phyloP scores from a whole-genome alignment of 192 early-diverging fungal genomes.

The Geosiphon pyriformis region DNA sequence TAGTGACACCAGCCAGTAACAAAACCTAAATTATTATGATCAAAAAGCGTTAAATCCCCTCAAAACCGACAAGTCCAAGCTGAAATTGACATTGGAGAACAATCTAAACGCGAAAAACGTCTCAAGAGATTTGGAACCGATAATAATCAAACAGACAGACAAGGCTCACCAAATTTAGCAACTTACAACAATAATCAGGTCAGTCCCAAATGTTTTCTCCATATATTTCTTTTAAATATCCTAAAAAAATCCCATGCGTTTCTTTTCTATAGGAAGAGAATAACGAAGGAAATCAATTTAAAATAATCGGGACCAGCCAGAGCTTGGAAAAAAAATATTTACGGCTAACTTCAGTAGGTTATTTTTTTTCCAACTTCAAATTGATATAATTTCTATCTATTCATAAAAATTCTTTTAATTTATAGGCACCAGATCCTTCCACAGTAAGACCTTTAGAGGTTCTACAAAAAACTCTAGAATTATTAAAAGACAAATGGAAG shows the following conservation, averaged over 20 bases:
- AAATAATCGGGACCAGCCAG: conserved; percentile 81
- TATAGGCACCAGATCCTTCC: conserved; percentile 81
- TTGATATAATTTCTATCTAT: neutral
- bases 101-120: conserved; percentile 36
- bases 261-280: conserved; percentile 32
- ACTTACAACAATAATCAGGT: neutral
- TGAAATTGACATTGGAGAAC: conserved; percentile 24
- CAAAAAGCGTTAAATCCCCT: neutral
- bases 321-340: conserved; percentile 90
- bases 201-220: neutral
- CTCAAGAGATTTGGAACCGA: conserved; percentile 30
- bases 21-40: conserved; percentile 3
- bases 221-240: neutral
- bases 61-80: neutral
- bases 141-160: conserved; percentile 6
- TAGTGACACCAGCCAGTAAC: conserved; percentile 4
- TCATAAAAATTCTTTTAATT: neutral
- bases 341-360: conserved; percentile 78
- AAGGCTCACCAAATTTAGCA: neutral
- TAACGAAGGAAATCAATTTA: conserved; percentile 74
- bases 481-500: conserved; percentile 76
- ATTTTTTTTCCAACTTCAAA: neutral
- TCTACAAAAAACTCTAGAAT: conserved; percentile 68
- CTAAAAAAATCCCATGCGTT: conserved; percentile 23
- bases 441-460: conserved; percentile 87